Evolutionary conservation across 805 yeast species (phyloP).

Genomic region (Lipomyces orientalis): DNA sequence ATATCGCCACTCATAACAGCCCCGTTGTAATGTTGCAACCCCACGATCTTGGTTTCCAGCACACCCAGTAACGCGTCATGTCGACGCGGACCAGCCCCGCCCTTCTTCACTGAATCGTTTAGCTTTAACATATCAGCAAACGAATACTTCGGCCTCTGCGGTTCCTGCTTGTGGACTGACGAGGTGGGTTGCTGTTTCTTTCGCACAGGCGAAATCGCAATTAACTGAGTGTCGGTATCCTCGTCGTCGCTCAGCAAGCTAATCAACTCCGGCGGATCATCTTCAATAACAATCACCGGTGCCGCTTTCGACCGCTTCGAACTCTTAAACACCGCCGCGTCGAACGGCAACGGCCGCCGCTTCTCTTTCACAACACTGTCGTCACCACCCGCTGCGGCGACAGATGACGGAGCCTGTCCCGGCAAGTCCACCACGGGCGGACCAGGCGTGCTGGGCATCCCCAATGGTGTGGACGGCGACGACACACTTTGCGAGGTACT

Average conservation of each 20-base stretch:
- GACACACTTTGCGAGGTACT: background rate
- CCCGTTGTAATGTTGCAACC: background rate
- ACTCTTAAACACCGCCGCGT: background rate
- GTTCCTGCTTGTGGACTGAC: background rate
- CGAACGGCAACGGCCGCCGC: background rate
- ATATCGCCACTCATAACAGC: background rate
- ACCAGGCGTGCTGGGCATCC: background rate
- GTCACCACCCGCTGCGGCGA: background rate
- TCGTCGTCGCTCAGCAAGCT: constrained; percentile 33
- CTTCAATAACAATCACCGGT: constrained; percentile 18
- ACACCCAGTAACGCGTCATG: background rate
- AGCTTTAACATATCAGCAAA: background rate
- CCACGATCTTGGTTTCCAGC: background rate
- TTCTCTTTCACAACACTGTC: background rate
- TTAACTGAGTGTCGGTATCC: constrained; percentile 9
- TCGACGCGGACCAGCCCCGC: background rate
- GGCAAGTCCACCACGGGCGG: background rate
- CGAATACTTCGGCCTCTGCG: background rate
- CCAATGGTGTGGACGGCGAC: constrained; percentile 1
- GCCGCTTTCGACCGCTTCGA: constrained; percentile 2
- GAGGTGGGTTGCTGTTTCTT: background rate
- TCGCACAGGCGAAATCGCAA: constrained; percentile 7
- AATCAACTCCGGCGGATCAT: constrained; percentile 29
- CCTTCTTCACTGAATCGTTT: background rate
- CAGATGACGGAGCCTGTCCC: background rate